Base-by-base conservation (phyloP, 2,329 filamentous ascomycete species). In the Calonectria crousiana region DNA sequence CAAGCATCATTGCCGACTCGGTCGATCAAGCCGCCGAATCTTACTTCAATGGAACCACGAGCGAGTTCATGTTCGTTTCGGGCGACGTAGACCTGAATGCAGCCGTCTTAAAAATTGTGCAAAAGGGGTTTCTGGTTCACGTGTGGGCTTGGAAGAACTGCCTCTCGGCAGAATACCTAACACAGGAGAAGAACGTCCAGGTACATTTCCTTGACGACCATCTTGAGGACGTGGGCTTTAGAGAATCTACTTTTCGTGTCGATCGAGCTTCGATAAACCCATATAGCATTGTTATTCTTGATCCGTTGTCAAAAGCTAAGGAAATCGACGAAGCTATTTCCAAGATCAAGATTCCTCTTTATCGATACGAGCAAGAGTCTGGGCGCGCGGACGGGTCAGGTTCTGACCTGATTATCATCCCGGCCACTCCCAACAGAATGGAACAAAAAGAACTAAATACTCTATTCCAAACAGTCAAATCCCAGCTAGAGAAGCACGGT, bases 281-380 rank as follows among this genome's bases (percentile, higher is more conserved):
- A 18, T 28, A 44, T 44, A 69, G 67, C 41, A 64, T 69, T 34
- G 67, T 69, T 44, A 34, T 69, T 10, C 53, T 69, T 47, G 67
- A 69, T 9, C 67, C 67, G 3, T 32, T 62, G 67, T 30, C 30
- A 13, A 69, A 62, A 18, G 67, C 67, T 20, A 41, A 38, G 26
- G 56, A 62, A 34, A 62, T 62, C 23, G 38, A 62, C 36, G 14
- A 62, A 11, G 56, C 26, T 13, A 41, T 62, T 28, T 62, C 56
- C 16, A 62, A 8, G 8, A 41, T 62, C 38, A 62, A 62, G 34
- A 41, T 62, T 20, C 56, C 56, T 30, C 34, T 62, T 6, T 62
- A 62, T n/a, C 56, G 56, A 41, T 62, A 62, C 23, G 56, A 62
- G 36, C 56, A 62, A 28, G 23, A 62, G 23, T 62, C 56, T 4